Evolutionary conservation across 148 eudicot species (phyloP).

Genomic region (Arbutus unedo): DNA sequence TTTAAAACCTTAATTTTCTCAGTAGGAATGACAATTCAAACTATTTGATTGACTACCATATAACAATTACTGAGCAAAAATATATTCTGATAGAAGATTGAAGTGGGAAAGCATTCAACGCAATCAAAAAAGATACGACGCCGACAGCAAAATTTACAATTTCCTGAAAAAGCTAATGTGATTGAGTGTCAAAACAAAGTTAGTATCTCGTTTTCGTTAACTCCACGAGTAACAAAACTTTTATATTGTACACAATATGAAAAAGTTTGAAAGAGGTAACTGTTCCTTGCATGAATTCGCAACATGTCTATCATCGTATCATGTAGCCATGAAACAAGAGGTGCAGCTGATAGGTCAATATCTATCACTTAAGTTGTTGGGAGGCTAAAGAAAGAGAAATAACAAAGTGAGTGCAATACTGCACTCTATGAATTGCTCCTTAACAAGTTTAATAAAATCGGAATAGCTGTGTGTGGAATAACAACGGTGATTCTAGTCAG

Average conservation of each 20-base stretch:
- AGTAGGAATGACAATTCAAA: background rate
- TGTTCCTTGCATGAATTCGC: background rate
- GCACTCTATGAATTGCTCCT: background rate
- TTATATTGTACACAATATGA: background rate
- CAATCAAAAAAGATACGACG: too few relatives aligned
- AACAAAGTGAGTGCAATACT: background rate
- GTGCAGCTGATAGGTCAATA: background rate
- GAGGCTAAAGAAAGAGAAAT: background rate
- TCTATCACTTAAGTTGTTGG: background rate
- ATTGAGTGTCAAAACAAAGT: background rate
- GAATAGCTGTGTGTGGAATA: background rate
- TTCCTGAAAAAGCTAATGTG: background rate
- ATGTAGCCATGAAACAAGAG: conserved; percentile 8
- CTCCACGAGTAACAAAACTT: background rate
- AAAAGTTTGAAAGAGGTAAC: background rate
- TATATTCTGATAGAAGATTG: background rate
- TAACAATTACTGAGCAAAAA: background rate
- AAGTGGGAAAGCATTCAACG: background rate
- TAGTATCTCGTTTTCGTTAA: background rate
- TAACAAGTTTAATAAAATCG: background rate
- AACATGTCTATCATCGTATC: background rate
- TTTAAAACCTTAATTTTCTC: background rate
- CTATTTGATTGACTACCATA: background rate
- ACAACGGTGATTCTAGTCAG: background rate
- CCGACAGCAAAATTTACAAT: background rate